phyloP scores from a whole-genome alignment of 257 asterid species.

The Phtheirospermum japonicum region DNA sequence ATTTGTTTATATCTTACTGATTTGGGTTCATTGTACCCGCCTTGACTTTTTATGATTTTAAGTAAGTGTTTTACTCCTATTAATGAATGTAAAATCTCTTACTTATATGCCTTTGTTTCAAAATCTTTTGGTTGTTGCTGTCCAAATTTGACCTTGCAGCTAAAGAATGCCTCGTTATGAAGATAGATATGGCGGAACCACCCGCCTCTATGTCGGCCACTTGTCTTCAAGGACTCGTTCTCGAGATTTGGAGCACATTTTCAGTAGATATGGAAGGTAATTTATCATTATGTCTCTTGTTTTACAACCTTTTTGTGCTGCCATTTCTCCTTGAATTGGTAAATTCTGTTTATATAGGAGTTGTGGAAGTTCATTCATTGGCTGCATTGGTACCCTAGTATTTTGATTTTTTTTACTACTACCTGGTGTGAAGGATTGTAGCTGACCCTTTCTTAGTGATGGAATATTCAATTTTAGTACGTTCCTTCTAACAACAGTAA shows the following conservation, averaged over 20 bases:
- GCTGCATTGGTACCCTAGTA: background rate
- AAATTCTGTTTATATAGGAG: slow-evolving; percentile 1
- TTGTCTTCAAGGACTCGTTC: slow-evolving; percentile 92
- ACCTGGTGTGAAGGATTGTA: slow-evolving; percentile 1
- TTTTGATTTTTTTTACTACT: background rate
- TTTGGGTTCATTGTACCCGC: background rate
- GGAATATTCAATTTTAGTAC: background rate
- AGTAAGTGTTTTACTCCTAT: background rate
- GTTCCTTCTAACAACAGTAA: background rate
- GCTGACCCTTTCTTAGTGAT: background rate
- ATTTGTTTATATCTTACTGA: background rate
- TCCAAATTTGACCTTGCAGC: slow-evolving; percentile 32
- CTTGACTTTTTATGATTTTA: background rate
- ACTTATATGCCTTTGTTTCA: background rate
- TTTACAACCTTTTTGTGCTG: background rate
- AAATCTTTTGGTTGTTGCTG: background rate
- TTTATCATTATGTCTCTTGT: background rate
- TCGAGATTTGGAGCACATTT: slow-evolving; percentile 82
- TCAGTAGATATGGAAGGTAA: slow-evolving; percentile 95
- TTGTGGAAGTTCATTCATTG: background rate
- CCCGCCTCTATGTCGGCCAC: slow-evolving; percentile 98
- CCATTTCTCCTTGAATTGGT: background rate
- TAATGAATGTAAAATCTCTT: background rate
- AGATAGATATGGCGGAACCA: slow-evolving; percentile 63
- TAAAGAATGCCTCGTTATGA: slow-evolving; percentile 82